Percentiles rank a stretch among this genome's conserved stretches.
Conservation (phyloP, 2,329 filamentous ascomycete species). For the Cladobotryum mycophilum region DNA sequence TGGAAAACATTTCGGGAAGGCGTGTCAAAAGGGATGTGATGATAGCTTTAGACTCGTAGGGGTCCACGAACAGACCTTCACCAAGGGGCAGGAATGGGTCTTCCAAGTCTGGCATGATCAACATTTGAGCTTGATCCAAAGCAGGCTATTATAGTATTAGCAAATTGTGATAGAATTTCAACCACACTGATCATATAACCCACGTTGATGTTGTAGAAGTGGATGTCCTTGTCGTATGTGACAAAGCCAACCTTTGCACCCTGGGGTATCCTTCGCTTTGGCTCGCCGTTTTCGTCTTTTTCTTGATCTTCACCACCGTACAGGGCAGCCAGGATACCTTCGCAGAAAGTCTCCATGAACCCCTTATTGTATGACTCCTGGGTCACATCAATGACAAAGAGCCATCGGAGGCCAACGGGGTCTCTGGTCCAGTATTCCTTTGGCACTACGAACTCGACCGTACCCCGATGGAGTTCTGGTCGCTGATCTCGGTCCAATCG, state of each 20-base stretch:
- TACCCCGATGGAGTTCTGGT: slow-evolving; percentile 83
- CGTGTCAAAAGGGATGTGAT: slow-evolving; percentile 82
- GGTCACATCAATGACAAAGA: slow-evolving; percentile 91
- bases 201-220: slow-evolving; percentile 93
- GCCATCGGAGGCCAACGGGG: slow-evolving; percentile 77
- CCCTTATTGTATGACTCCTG: slow-evolving; percentile 88
- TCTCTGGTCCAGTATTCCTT: slow-evolving; percentile 99
- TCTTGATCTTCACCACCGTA: slow-evolving; percentile 61
- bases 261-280: slow-evolving; percentile 57
- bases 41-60: slow-evolving; percentile 78
- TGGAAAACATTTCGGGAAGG: slow-evolving; percentile 79
- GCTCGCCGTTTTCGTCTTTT: slow-evolving; percentile 45
- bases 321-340: slow-evolving; percentile 76
- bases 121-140: slow-evolving; percentile 87
- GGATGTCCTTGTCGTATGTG: slow-evolving; percentile 92
- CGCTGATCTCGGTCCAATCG: slow-evolving; percentile 83
- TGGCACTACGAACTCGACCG: slow-evolving; percentile 92
- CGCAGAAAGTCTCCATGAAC: slow-evolving; percentile 83
- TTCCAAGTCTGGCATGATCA: slow-evolving; percentile 96
- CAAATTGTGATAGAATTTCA: neutral
- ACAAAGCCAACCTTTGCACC: slow-evolving; percentile 90
- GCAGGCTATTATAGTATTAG: slow-evolving; percentile 44
- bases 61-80: slow-evolving; percentile 90
- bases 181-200: slow-evolving; percentile 27
- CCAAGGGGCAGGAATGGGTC: slow-evolving; percentile 92